Conservation (phyloP, 306 rosid species). For the Castanopsis chinensis region DNA sequence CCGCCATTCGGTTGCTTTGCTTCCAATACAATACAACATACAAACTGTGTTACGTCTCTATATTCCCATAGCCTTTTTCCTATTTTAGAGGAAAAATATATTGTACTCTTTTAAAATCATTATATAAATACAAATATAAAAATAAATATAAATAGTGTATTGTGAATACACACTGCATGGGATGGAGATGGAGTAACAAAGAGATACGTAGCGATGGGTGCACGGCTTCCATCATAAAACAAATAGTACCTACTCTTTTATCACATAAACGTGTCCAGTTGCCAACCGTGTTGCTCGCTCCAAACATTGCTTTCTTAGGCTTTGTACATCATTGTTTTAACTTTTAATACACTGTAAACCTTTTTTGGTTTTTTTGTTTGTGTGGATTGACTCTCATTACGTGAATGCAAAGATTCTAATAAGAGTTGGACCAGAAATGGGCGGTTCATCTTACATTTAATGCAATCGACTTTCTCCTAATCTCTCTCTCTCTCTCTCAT, state of each 20-base stretch:
- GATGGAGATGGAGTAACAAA: constrained; percentile 18
- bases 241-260: neutral
- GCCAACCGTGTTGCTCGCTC: constrained; percentile 17
- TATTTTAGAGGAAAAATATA: neutral
- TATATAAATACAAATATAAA: no score
- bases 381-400: constrained; percentile 10
- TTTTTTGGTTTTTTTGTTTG: neutral
- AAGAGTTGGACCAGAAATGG: constrained; percentile 9
- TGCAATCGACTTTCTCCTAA: neutral
- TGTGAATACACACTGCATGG: constrained; percentile 20
- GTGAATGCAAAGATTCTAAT: constrained; percentile 11
- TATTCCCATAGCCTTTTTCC: neutral
- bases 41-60: constrained; percentile 28
- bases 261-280: neutral
- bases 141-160: no score
- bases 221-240: constrained; percentile 35
- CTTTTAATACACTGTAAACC: neutral
- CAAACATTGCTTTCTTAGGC: neutral
- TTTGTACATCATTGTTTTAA: neutral
- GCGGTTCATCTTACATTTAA: constrained; percentile 2
- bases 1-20: constrained; percentile 52
- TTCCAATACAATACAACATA: constrained; percentile 50
- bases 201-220: constrained; percentile 58
- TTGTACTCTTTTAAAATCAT: no score
- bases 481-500: neutral